Percentiles rank a stretch among this genome's conserved stretches.
Evolutionary conservation across 164 flowering plant genomes (phyloP).

Genomic region (Euptelea pleiosperma): DNA sequence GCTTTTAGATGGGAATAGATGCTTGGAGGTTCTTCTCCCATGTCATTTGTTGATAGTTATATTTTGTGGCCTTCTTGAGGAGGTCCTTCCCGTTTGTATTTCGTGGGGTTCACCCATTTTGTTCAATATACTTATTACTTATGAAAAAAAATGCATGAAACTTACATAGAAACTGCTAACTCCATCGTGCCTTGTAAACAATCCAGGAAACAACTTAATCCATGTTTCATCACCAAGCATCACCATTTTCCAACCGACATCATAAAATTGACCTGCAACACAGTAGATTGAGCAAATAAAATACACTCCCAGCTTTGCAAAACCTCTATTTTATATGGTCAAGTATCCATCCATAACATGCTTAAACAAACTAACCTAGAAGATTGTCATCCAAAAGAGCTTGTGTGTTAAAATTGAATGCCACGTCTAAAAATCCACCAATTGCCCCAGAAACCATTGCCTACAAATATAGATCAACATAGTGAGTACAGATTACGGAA

Average conservation of each 20-base stretch:
- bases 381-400: slow-evolving; percentile 89
- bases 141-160: too few species aligned
- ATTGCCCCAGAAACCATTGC: slow-evolving; percentile 95
- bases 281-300: not conserved
- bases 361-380: slow-evolving; percentile 53
- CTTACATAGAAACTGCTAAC: slow-evolving; percentile 95
- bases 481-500: slow-evolving; percentile 2
- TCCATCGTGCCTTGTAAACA: slow-evolving; percentile 81
- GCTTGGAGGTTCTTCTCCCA: too few species aligned
- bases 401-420: slow-evolving; percentile 89
- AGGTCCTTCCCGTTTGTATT: too few species aligned
- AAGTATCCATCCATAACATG: slow-evolving; percentile 4
- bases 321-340: not conserved
- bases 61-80: too few species aligned
- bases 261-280: slow-evolving; percentile 59
- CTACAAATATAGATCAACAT: slow-evolving; percentile 32
- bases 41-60: too few species aligned
- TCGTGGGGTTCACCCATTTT: too few species aligned
- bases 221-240: slow-evolving; percentile 98
- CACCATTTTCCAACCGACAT: slow-evolving; percentile 83
- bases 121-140: too few species aligned
- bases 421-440: slow-evolving; percentile 91
- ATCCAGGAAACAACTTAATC: slow-evolving; percentile 90
- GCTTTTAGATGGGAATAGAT: too few species aligned
- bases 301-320: not conserved